These are phyloP conservation scores for Candida xiaguanensis DNA, from an alignment of 805 yeast species.

Conservation along the genomic window DNA sequence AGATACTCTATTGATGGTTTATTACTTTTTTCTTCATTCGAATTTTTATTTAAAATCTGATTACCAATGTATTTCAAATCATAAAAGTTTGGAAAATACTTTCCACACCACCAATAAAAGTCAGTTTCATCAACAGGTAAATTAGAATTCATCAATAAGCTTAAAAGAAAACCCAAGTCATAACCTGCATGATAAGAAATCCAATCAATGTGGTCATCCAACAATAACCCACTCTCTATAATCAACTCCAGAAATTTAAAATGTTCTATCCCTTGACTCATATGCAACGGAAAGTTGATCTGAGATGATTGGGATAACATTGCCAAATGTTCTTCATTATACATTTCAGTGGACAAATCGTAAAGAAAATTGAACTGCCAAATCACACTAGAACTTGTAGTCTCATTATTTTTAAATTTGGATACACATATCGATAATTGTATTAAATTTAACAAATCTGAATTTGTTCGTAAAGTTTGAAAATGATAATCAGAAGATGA, in stretches of 20 bases:
- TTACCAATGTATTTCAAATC: slow-evolving; percentile 65
- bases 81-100: slow-evolving; percentile 76
- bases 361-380: slow-evolving; percentile 96
- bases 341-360: slow-evolving; percentile 77
- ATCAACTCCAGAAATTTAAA: slow-evolving; percentile 79
- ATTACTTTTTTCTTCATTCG: slow-evolving; percentile 13
- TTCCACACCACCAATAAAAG: slow-evolving; percentile 64
- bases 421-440: slow-evolving; percentile 56
- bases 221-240: slow-evolving; percentile 79
- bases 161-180: slow-evolving; percentile 85
- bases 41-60: slow-evolving; percentile 27
- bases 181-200: slow-evolving; percentile 90
- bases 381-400: slow-evolving; percentile 69
- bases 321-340: slow-evolving; percentile 78
- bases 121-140: slow-evolving; percentile 82
- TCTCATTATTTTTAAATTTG: slow-evolving; percentile 32
- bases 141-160: slow-evolving; percentile 66
- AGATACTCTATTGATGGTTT: slow-evolving; percentile 56
- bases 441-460: slow-evolving; percentile 79
- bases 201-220: slow-evolving; percentile 69
- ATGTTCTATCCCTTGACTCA: slow-evolving; percentile 72
- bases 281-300: slow-evolving; percentile 72
- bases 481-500: slow-evolving; percentile 91
- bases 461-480: slow-evolving; percentile 88
- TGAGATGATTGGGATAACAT: slow-evolving; percentile 74